Base-by-base conservation (phyloP, 1,284 basidiomycete genomes). In the Apiotrichum brassicae region DNA sequence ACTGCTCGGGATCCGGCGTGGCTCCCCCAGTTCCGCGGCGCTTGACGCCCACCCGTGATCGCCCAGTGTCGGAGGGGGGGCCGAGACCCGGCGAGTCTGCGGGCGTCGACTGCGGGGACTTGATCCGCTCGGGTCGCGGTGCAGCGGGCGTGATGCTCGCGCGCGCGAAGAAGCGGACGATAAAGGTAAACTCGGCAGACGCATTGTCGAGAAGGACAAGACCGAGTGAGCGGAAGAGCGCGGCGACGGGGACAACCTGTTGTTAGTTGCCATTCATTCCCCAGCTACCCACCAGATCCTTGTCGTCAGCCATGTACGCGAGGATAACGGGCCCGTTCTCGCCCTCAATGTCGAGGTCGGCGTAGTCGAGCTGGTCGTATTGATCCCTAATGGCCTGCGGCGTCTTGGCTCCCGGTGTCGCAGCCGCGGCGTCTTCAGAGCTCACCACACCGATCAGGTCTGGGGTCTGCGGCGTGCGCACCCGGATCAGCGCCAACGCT, bases 121-220 rank as follows among this genome's bases (percentile, higher is more conserved):
- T 54, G 48, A 7, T 25, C 41, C 41, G 33, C 18, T 34, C 33
- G 11, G n/a, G 33, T 18, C 13, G 33, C 12, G 33, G 14, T n/a
- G 33, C 13, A n/a, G 6, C 28, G 46, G 11, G 19, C 23, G 47
- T 24, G 24, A 50, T 25, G 11, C 12, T 24, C 40, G 24, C 14
- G 33, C 57, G 57, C 2, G 71, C 67, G 72, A 95, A 97, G 76
- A 97, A 97, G 0, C 81, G 75, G 4, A 82, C 81, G 38, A 94
- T 73, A 63, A 97, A 97, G 1, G 83, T 79, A 69, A 92, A 93
- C 72, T 97, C 92, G 33, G 89, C 82, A 1, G 86, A 86, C 1
- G 86, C 84, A 64, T 97, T 97, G 75, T 95, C 91, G 79, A 93
- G 83, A 49, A 97, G 81, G 39, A 94, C 91, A 39, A 97, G 76